phyloP scores from a whole-genome alignment of 192 early-diverging fungal species.

The Gorgonomyces haynaldii region DNA sequence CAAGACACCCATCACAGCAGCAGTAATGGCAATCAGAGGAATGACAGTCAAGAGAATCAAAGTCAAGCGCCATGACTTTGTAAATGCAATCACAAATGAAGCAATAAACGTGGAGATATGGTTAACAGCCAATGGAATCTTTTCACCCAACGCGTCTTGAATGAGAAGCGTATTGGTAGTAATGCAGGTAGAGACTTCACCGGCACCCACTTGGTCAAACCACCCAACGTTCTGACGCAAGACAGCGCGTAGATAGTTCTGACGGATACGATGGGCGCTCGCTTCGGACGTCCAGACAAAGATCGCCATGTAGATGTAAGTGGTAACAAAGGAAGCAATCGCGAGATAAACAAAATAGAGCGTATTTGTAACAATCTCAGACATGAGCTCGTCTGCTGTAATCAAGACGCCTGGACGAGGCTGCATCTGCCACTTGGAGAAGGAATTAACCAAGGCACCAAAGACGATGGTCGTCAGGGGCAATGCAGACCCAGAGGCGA shows the following conservation, averaged over 20 bases:
- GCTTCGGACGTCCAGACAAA: constrained; percentile 40
- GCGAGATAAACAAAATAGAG: constrained; percentile 49
- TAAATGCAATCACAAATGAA: constrained; percentile 64
- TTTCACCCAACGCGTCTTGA: constrained; percentile 82
- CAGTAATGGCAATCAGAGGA: constrained; percentile 51
- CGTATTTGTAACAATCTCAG: constrained; percentile 7
- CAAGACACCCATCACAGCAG: constrained; percentile 16
- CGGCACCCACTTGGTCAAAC: constrained; percentile 67
- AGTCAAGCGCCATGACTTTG: constrained; percentile 56
- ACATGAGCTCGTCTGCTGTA: neutral
- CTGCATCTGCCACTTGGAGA: constrained; percentile 3
- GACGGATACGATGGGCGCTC: constrained; percentile 59
- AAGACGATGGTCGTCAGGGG: constrained; percentile 3
- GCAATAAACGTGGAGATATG: constrained; percentile 54
- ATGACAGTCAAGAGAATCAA: constrained; percentile 61
- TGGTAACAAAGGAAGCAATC: constrained; percentile 36
- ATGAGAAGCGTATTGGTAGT: constrained; percentile 73
- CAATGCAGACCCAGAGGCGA: constrained; percentile 4
- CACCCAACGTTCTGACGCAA: constrained; percentile 79
- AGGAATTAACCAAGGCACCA: constrained; percentile 4
- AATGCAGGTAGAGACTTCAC: constrained; percentile 77
- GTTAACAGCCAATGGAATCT: constrained; percentile 61
- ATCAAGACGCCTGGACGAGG: neutral
- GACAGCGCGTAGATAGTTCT: constrained; percentile 60
- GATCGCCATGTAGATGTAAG: constrained; percentile 48